Conservation (phyloP, 2,329 filamentous ascomycete genomes). For the Akanthomyces lecanii region DNA sequence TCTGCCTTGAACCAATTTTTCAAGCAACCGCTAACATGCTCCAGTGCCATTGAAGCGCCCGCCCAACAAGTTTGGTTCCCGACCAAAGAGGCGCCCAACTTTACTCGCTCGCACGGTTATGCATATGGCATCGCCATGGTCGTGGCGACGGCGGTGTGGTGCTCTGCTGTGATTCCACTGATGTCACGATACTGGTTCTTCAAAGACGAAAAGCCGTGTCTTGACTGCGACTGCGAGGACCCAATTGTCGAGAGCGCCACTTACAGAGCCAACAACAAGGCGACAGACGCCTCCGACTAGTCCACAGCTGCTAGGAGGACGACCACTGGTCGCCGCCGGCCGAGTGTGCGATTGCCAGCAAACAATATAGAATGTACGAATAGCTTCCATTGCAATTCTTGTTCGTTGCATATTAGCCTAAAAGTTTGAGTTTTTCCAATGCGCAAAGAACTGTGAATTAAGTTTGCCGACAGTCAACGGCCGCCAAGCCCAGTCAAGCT, state of each 20-base stretch:
- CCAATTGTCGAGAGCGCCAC: not conserved
- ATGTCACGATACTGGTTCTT: constrained; percentile 12
- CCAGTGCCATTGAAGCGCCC: constrained; percentile 15
- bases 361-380: not conserved
- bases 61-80: constrained; percentile 18
- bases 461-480: no score
- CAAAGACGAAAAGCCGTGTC: not conserved
- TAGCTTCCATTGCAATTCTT: no score
- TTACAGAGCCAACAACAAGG: not conserved
- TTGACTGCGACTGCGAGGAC: constrained; percentile 6
- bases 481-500: not conserved
- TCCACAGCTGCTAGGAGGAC: no score
- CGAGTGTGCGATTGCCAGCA: not conserved
- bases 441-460: not conserved
- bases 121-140: constrained; percentile 15
- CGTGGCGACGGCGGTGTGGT: constrained; percentile 14
- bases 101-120: constrained; percentile 10
- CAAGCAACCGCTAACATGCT: not conserved
- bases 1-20: no score
- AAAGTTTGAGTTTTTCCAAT: not conserved
- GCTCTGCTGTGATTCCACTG: constrained; percentile 11
- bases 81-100: constrained; percentile 10
- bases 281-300: constrained; percentile 1
- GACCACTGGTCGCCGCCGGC: not conserved
- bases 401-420: not conserved